Conservation (phyloP, 495 filamentous ascomycete species). For the Cercophora samala region DNA sequence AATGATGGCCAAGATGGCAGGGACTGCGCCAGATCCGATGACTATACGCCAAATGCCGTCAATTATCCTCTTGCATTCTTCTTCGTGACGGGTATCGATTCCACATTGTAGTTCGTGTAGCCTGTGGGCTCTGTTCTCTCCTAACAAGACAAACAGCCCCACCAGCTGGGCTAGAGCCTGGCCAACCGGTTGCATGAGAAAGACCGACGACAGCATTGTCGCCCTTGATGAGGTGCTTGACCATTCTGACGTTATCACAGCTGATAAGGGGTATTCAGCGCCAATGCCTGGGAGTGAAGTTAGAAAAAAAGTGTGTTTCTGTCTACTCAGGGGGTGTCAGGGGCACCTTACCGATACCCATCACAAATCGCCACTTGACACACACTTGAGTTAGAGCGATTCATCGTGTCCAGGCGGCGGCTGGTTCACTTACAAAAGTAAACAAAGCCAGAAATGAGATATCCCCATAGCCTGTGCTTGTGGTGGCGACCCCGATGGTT, state of each 20-base stretch:
- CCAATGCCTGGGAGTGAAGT: slow-evolving; percentile 53
- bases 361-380: slow-evolving; percentile 37
- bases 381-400: not conserved
- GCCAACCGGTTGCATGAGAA: slow-evolving; percentile 76
- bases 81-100: slow-evolving; percentile 47
- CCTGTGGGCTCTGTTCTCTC: slow-evolving; percentile 61
- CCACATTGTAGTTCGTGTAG: slow-evolving; percentile 46
- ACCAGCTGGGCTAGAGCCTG: slow-evolving; percentile 65
- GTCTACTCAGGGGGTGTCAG: not conserved
- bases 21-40: slow-evolving; percentile 71
- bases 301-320: not conserved
- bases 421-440: slow-evolving; percentile 27
- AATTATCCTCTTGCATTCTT: slow-evolving; percentile 62
- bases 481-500: slow-evolving; percentile 63
- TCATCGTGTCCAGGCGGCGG: not conserved
- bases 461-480: slow-evolving; percentile 52
- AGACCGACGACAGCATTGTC: slow-evolving; percentile 74
- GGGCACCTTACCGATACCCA: slow-evolving; percentile 34
- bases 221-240: slow-evolving; percentile 69
- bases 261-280: slow-evolving; percentile 71
- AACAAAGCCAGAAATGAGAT: slow-evolving; percentile 38
- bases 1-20: slow-evolving; percentile 67
- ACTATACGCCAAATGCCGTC: slow-evolving; percentile 78
- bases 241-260: slow-evolving; percentile 73
- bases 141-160: slow-evolving; percentile 61